Conservation (phyloP, 106 monocot genomes). For the Allium fistulosum region DNA sequence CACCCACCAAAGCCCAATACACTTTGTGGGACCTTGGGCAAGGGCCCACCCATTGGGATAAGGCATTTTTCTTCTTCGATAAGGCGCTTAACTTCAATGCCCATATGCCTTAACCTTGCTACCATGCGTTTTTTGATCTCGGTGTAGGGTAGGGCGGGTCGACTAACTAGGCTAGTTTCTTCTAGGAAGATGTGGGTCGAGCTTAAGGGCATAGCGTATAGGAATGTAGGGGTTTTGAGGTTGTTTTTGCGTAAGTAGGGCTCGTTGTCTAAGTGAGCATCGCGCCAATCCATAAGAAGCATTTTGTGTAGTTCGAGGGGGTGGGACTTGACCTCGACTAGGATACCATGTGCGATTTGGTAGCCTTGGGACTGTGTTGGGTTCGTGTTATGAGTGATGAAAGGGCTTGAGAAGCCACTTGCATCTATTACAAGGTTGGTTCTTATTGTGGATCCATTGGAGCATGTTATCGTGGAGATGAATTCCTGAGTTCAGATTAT, state of each 20-base stretch:
- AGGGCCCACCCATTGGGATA: conserved; percentile 28
- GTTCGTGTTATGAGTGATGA: conserved; percentile 9
- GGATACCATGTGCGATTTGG: conserved; percentile 32
- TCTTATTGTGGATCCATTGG: conserved; percentile 12
- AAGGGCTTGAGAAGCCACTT: conserved; percentile 16
- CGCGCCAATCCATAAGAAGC: conserved; percentile 33
- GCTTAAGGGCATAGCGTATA: conserved; percentile 26
- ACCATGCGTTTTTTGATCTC: conserved; percentile 30
- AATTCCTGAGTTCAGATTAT: conserved; percentile 7
- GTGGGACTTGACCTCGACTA: conserved; percentile 29
- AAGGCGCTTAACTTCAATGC: conserved; percentile 19
- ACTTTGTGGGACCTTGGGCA: conserved; percentile 18
- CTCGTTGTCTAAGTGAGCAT: conserved; percentile 27
- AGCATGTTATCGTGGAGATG: conserved; percentile 17
- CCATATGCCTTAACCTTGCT: conserved; percentile 27
- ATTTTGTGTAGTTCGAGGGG: conserved; percentile 22
- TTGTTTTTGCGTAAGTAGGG: conserved; percentile 14
- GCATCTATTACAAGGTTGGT: conserved; percentile 21
- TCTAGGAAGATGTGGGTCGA: conserved; percentile 18
- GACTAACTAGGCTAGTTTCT: conserved; percentile 28
- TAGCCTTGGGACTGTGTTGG: conserved; percentile 7
- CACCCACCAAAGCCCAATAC: conserved; percentile 16
- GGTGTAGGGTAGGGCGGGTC: conserved; percentile 10
- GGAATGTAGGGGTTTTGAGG: conserved; percentile 19
- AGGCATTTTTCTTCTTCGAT: conserved; percentile 32